A percentile compares a stretch with the other conserved stretches of the same genome.
Conservation (phyloP, 768 basidiomycete genomes). For the Sporobolomyces pararoseus region DNA sequence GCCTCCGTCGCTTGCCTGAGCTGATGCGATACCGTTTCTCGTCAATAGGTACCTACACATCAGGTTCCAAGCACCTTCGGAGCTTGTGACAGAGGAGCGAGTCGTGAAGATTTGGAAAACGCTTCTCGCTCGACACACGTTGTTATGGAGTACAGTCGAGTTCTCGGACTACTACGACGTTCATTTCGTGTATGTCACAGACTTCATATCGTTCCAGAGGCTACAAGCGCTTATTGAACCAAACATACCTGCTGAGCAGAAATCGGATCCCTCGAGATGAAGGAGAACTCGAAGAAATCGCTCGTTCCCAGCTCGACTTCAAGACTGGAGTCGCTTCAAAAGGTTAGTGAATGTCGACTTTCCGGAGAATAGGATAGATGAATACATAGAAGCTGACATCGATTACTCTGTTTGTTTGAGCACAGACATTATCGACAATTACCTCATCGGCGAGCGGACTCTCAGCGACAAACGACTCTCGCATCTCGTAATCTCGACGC, state of each 20-base stretch:
- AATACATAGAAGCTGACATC: too few species aligned
- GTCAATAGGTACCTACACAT: constrained; percentile 70
- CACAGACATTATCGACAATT: constrained; percentile 58
- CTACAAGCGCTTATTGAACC: too few species aligned
- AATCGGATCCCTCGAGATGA: not conserved
- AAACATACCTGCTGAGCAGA: too few species aligned
- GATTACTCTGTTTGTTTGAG: too few species aligned
- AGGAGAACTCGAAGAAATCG: not conserved
- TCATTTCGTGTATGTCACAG: constrained; percentile 60
- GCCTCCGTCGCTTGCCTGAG: too few species aligned
- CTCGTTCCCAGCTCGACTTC: not conserved
- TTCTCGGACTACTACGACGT: constrained; percentile 58
- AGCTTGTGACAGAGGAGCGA: constrained; percentile 54
- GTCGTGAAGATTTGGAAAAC: constrained; percentile 66
- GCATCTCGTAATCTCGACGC: constrained; percentile 55
- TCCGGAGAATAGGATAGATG: too few species aligned
- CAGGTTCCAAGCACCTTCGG: constrained; percentile 58
- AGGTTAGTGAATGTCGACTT: not conserved
- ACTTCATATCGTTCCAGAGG: too few species aligned
- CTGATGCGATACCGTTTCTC: too few species aligned
- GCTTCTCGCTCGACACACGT: constrained; percentile 65
- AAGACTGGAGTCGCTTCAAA: not conserved
- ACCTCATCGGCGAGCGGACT: constrained; percentile 72
- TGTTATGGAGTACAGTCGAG: constrained; percentile 62
- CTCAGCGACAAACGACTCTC: constrained; percentile 66